Percentiles rank a stretch among this genome's conserved stretches.
Conservation (phyloP, 352 stramenopile species). For the Halophytophthora batemanensis region DNA sequence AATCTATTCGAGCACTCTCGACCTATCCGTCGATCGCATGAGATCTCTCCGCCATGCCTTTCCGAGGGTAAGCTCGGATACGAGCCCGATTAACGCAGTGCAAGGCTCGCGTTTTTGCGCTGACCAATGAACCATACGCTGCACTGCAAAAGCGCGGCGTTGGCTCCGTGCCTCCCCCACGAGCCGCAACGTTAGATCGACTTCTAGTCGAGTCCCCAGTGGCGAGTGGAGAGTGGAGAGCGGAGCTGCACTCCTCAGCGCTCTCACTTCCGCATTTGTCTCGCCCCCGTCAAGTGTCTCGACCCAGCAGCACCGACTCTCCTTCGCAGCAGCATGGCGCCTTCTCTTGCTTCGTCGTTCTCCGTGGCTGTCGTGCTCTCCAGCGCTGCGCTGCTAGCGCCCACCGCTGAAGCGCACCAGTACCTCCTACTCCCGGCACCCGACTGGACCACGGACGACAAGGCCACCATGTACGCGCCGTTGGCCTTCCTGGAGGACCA, state of each 20-base stretch:
- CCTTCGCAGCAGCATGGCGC: constrained; percentile 6
- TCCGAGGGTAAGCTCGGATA: constrained; percentile 6
- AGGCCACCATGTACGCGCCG: constrained; percentile 20
- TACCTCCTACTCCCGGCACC: constrained; percentile 23
- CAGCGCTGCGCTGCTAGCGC: constrained; percentile 8
- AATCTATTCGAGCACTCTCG: constrained; percentile 17
- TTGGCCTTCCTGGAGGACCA: constrained; percentile 35
- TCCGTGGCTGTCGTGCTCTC: constrained; percentile 8
- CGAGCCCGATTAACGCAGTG: constrained; percentile 1
- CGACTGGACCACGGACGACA: constrained; percentile 17
- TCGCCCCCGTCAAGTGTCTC: constrained; percentile 1
- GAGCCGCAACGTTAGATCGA: neutral
- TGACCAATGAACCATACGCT: neutral
- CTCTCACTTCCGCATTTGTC: constrained; percentile 21
- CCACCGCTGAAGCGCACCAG: constrained; percentile 20
- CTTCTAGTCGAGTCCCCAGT: neutral
- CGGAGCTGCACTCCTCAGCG: neutral
- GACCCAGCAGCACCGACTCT: neutral
- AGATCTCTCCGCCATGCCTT: constrained; percentile 18
- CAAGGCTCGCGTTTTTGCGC: constrained; percentile 3
- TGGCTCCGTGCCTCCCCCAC: constrained; percentile 1
- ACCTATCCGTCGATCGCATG: constrained; percentile 17
- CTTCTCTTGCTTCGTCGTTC: constrained; percentile 11
- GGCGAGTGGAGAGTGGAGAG: neutral
- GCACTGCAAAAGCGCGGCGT: constrained; percentile 1